Conservation (phyloP, 2,329 filamentous ascomycete genomes). For the Colletotrichum cereale region DNA sequence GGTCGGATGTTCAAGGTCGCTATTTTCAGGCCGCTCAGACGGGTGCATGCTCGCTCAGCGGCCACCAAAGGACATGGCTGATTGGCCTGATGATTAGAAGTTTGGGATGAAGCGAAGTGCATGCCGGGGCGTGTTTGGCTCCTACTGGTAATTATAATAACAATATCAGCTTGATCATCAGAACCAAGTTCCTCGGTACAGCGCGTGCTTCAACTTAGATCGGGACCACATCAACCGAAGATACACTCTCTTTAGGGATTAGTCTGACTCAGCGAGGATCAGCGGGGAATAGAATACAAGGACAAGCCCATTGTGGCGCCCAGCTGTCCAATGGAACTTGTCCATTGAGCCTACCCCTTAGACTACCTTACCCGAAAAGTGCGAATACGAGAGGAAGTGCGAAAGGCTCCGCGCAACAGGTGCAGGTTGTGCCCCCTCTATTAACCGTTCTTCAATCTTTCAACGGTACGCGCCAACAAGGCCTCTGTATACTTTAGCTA, state of each 20-base stretch:
- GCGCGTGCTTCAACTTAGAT: neutral
- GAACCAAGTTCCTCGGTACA: neutral
- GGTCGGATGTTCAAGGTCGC: conserved; percentile 24
- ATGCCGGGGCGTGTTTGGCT: conserved; percentile 1
- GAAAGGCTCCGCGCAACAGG: conserved; percentile 32
- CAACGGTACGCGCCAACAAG: conserved; percentile 7
- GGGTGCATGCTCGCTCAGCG: neutral
- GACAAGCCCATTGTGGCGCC: conserved; percentile 23
- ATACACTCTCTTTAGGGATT: neutral
- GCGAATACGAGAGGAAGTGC: conserved; percentile 27
- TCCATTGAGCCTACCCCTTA: conserved; percentile 17
- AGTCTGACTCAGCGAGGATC: conserved; percentile 27
- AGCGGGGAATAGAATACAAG: conserved; percentile 11
- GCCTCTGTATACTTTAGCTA: conserved; percentile 13
- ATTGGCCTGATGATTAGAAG: conserved; percentile 3
- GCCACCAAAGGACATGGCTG: conserved; percentile 3
- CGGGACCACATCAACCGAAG: neutral
- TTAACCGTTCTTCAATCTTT: conserved; percentile 17
- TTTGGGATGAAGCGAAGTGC: conserved; percentile 7
- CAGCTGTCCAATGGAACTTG: conserved; percentile 26
- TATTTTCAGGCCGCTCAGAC: conserved; percentile 12
- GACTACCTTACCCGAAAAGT: conserved; percentile 28
- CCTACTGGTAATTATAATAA: conserved; percentile 11
- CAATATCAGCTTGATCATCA: conserved; percentile 10
- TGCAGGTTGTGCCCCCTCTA: conserved; percentile 30